Percentiles rank a stretch among this genome's conserved stretches.
phyloP scores from a whole-genome alignment of 2,329 filamentous ascomycete genomes.

The Neospermospora avenae region DNA sequence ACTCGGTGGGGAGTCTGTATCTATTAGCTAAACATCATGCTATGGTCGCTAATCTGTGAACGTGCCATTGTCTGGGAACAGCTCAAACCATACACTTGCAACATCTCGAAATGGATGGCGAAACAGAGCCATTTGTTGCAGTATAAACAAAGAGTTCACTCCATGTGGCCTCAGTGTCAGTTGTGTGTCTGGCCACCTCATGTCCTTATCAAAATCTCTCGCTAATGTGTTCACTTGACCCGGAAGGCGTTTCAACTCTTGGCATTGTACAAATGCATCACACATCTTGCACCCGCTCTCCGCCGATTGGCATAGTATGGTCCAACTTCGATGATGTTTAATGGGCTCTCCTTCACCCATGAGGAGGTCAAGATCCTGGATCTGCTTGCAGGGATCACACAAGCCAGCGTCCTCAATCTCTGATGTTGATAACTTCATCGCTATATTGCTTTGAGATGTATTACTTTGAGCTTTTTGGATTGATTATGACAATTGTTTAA shows the following conservation, averaged over 20 bases:
- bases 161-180: not conserved
- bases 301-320: not conserved
- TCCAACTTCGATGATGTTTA: not conserved
- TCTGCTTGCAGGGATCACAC: not conserved
- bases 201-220: not conserved
- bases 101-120: not conserved
- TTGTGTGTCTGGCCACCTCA: not conserved
- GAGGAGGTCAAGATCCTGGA: slow-evolving; percentile 1
- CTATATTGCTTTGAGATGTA: not conserved
- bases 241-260: not conserved
- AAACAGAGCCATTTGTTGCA: not conserved
- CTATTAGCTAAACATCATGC: not conserved
- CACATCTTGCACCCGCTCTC: not conserved
- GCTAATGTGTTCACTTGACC: not conserved
- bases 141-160: not conserved
- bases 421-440: not conserved
- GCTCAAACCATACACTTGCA: not conserved
- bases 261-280: not conserved
- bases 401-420: not conserved
- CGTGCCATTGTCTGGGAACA: not conserved
- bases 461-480: not conserved
- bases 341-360: not conserved
- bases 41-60: not conserved
- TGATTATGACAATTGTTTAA: not conserved
- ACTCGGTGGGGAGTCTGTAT: not conserved